phyloP scores from a whole-genome alignment of 208 protist species.

The Lotmaria passim region DNA sequence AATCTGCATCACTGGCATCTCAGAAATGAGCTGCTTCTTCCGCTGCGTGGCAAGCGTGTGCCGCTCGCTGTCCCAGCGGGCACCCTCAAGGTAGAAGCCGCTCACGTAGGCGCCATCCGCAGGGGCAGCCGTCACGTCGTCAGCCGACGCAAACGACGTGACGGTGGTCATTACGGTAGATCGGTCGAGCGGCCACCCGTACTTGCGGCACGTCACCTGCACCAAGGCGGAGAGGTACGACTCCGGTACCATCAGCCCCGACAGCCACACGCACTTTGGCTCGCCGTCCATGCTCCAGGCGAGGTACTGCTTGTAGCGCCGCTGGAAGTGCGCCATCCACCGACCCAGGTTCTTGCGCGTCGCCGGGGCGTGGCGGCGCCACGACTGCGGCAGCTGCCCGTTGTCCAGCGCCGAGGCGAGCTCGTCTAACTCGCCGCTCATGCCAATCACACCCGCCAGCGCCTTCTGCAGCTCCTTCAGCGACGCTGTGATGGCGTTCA shows the following conservation, averaged over 20 bases:
- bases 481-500: slow-evolving; percentile 89
- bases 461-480: slow-evolving; percentile 96
- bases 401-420: slow-evolving; percentile 94
- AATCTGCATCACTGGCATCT: slow-evolving; percentile 98
- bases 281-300: slow-evolving; percentile 96
- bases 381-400: slow-evolving; percentile 94
- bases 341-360: slow-evolving; percentile 96
- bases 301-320: slow-evolving; percentile 94
- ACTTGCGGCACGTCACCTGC: slow-evolving; percentile 97
- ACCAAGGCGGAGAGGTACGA: slow-evolving; percentile 98
- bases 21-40: slow-evolving; percentile 96
- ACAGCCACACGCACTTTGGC: slow-evolving; percentile 98
- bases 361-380: slow-evolving; percentile 93
- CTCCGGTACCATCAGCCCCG: slow-evolving; percentile 98
- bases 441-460: slow-evolving; percentile 97
- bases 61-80: slow-evolving; percentile 94
- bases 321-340: slow-evolving; percentile 97
- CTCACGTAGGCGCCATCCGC: slow-evolving; percentile 96
- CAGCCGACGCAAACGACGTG: slow-evolving; percentile 73
- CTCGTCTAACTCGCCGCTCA: slow-evolving; percentile 97
- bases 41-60: slow-evolving; percentile 83
- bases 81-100: slow-evolving; percentile 98
- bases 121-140: slow-evolving; percentile 82
- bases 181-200: slow-evolving; percentile 98
- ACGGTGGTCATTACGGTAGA: slow-evolving; percentile 96